These are phyloP conservation scores for Lodderomyces metapsilosis DNA, from an alignment of 1,139 yeast genomes.

Conservation along the genomic window DNA sequence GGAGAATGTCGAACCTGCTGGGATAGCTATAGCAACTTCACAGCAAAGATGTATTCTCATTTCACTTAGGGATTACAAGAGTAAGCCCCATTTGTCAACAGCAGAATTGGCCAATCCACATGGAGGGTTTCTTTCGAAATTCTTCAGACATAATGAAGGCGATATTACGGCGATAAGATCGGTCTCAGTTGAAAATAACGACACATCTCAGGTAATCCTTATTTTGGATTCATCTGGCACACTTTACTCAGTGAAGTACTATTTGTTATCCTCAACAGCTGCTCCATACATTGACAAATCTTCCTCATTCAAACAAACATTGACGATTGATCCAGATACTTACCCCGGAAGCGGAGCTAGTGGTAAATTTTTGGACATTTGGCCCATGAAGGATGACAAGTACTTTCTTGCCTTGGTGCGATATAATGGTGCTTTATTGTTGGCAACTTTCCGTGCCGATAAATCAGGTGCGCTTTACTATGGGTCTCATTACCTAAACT, in stretches of 20 bases:
- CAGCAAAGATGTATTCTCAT: slow-evolving; percentile 65
- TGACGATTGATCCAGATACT: slow-evolving; percentile 38
- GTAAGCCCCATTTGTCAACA: slow-evolving; percentile 52
- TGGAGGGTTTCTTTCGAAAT: slow-evolving; percentile 27
- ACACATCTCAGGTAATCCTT: slow-evolving; percentile 40
- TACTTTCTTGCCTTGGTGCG: slow-evolving; percentile 33
- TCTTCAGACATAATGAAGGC: slow-evolving; percentile 23
- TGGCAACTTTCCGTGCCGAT: slow-evolving; percentile 58
- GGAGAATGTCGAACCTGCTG: slow-evolving; percentile 71
- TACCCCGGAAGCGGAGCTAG: slow-evolving; percentile 34
- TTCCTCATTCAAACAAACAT: slow-evolving; percentile 28
- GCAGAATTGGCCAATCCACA: slow-evolving; percentile 27
- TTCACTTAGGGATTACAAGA: slow-evolving; percentile 65
- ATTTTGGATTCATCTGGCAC: slow-evolving; percentile 48
- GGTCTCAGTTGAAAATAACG: slow-evolving; percentile 55
- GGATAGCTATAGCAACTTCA: slow-evolving; percentile 70
- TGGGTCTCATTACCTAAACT: slow-evolving; percentile 54
- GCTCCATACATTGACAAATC: slow-evolving; percentile 27
- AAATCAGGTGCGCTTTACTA: slow-evolving; percentile 53
- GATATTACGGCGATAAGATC: slow-evolving; percentile 62
- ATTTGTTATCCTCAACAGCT: slow-evolving; percentile 32
- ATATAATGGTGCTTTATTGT: slow-evolving; percentile 29
- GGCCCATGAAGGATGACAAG: slow-evolving; percentile 35
- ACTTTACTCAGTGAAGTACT: slow-evolving; percentile 33
- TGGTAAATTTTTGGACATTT: slow-evolving; percentile 54